Conservation (phyloP, 257 asterid genomes). For the Solanum dulcamara region DNA sequence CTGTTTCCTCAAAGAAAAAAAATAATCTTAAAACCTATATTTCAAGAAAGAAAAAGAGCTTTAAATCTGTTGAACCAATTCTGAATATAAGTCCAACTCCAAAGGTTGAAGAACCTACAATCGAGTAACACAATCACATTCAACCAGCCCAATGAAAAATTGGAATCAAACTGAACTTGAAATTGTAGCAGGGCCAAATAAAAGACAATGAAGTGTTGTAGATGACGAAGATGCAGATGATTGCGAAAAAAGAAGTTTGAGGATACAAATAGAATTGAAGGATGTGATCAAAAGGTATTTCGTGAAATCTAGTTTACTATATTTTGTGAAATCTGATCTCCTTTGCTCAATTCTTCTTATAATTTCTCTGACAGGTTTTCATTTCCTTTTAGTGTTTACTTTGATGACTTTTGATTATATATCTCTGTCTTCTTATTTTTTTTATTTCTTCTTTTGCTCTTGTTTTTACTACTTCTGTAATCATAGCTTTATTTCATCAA, state of each 20-base stretch:
- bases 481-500: no score
- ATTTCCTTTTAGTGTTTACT: no score
- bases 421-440: no score
- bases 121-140: neutral
- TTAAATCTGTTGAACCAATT: neutral
- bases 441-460: no score
- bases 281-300: neutral
- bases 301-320: neutral
- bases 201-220: neutral
- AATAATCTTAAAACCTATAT: no score
- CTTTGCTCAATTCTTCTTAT: no score
- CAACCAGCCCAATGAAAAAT: neutral
- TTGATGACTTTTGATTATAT: no score
- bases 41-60: neutral
- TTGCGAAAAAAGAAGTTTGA: neutral
- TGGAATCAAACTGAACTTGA: neutral
- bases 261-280: neutral
- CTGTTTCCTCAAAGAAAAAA: neutral
- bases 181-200: neutral
- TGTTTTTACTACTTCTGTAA: no score
- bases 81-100: neutral
- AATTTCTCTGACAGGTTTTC: no score
- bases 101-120: neutral
- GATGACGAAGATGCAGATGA: neutral
- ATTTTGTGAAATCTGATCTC: no score